These are phyloP conservation scores for Trichoderma atrobrunneum DNA, from an alignment of 2,329 filamentous ascomycete genomes.

Conservation along the genomic window DNA sequence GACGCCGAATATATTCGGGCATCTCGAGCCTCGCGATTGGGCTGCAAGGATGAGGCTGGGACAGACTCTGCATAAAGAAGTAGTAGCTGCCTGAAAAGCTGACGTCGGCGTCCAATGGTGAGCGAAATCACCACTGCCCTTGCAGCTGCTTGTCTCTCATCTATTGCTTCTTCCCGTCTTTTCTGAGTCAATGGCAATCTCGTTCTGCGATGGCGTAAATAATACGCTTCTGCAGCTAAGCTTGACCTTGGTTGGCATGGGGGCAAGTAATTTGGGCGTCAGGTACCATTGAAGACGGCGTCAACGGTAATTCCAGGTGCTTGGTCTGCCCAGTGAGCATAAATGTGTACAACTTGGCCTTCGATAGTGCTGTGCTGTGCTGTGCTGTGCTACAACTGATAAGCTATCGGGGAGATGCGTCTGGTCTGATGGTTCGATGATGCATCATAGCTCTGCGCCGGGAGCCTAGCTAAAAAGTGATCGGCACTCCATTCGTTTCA, in stretches of 20 bases:
- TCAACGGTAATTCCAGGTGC: neutral
- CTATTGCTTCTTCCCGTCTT: neutral
- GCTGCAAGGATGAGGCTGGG: neutral
- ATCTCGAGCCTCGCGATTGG: neutral
- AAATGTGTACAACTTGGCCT: neutral
- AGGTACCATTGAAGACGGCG: neutral
- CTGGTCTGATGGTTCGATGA: neutral
- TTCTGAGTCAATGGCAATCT: neutral
- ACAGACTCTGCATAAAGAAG: neutral
- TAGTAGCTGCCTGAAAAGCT: constrained; percentile 3
- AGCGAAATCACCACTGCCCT: neutral
- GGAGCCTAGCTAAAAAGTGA: neutral
- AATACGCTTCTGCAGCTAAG: neutral
- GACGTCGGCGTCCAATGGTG: neutral
- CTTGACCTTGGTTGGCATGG: neutral
- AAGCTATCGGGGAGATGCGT: neutral
- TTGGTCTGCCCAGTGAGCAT: neutral
- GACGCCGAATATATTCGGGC: neutral
- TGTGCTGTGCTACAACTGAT: neutral
- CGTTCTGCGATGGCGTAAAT: neutral
- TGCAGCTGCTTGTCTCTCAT: constrained; percentile 3
- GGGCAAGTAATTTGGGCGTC: neutral
- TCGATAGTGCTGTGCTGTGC: neutral
- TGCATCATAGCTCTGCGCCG: constrained; percentile 1
- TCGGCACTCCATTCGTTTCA: constrained; percentile 3